These are phyloP conservation scores for Lactarius deliciosus DNA, from an alignment of 768 basidiomycete genomes.

Conservation along the genomic window DNA sequence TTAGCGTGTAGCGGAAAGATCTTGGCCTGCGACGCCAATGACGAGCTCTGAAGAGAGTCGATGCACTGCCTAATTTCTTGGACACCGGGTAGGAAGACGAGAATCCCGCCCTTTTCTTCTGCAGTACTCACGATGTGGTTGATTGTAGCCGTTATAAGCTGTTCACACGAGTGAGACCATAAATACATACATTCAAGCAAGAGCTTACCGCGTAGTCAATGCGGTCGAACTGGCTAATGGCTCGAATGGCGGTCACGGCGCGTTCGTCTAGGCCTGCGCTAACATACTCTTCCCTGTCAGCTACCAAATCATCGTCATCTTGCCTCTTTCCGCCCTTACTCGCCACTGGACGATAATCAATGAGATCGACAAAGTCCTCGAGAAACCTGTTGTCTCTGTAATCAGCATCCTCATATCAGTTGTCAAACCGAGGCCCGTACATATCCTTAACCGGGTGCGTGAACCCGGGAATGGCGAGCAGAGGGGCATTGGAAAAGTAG, in stretches of 20 bases:
- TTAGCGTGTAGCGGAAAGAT: slow-evolving; percentile 88
- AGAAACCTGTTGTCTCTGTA: slow-evolving; percentile 23
- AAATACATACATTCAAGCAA: too few species aligned
- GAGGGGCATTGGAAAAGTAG: slow-evolving; percentile 81
- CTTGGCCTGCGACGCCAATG: slow-evolving; percentile 42
- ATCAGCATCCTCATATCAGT: neutral
- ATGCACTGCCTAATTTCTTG: slow-evolving; percentile 83
- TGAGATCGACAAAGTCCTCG: slow-evolving; percentile 23
- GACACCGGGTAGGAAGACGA: slow-evolving; percentile 90
- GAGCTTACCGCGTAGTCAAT: slow-evolving; percentile 71
- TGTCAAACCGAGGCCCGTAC: slow-evolving; percentile 40
- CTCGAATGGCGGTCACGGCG: slow-evolving; percentile 55
- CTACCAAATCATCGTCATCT: slow-evolving; percentile 22
- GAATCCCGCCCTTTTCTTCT: slow-evolving; percentile 59
- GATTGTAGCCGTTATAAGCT: slow-evolving; percentile 50
- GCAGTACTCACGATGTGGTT: slow-evolving; percentile 56
- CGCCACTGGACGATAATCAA: slow-evolving; percentile 23
- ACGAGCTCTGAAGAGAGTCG: slow-evolving; percentile 47
- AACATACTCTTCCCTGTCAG: slow-evolving; percentile 42
- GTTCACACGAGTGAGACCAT: neutral
- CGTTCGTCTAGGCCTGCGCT: slow-evolving; percentile 53
- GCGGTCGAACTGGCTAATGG: slow-evolving; percentile 56
- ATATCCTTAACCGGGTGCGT: slow-evolving; percentile 74
- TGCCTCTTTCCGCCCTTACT: slow-evolving; percentile 16
- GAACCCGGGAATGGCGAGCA: slow-evolving; percentile 81